Base-by-base conservation (phyloP, 768 basidiomycete species). In the Auriculariales sp. region DNA sequence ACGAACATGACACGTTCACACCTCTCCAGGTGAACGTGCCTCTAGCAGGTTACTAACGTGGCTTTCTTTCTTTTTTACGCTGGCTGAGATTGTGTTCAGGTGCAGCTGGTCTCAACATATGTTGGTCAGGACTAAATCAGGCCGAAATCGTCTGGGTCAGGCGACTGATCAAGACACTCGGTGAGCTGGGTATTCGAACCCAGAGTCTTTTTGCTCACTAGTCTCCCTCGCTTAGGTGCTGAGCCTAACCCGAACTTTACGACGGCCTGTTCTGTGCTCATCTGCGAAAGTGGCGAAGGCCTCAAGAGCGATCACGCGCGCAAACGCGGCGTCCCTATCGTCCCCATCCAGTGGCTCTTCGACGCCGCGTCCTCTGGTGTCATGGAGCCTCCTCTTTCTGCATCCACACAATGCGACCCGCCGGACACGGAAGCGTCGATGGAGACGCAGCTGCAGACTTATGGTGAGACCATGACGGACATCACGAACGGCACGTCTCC, bases 241-340 rank as follows among this genome's bases (percentile, higher is more conserved):
- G 70, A 58, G 3, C 66, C 78, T 1, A 70, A 77, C 3, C 66
- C 72, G 0, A 68, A 65, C n/a, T 83, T 83, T 61, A 82, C 77
- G 12, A 71, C 77, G 15, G 72, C 70, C 10, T 75, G 81, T 2
- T 92, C 91, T 0, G 86, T 94, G 55, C 70, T 95, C 1, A 66
- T 95, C 6, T 91, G 89, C 59, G 83, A 84, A 0, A 70, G 77
- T 4, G 75, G 72, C 0, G 65, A 60, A 0, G 89, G 92, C 14
- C 68, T 71, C 22, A 94, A 95, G 60, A 87, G 75, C 47, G 75
- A 80, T 14, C 88, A 82, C 60, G 89, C 91, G 2, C 58, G 62
- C 32, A 78, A 87, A 59, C 94, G 92, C 91, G 71, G 71, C 12
- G 74, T 83, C 6, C 79, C 81, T 0, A 76, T 86, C n/a, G 70